Base-by-base conservation (phyloP, 768 basidiomycete species). In the Mycena sanguinolenta region DNA sequence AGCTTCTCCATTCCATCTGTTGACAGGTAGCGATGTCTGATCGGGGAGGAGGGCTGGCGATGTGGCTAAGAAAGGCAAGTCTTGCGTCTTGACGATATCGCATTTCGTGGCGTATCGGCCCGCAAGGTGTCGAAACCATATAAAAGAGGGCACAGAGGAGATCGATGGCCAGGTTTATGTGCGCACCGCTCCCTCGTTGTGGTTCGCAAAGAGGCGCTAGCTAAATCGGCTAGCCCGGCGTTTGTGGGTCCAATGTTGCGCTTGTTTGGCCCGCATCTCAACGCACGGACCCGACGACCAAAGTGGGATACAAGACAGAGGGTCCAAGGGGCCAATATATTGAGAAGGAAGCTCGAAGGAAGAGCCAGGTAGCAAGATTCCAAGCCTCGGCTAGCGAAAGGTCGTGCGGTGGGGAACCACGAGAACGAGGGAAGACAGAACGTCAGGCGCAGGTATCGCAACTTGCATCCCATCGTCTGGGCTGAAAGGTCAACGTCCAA, bases 1-100 rank as follows among this genome's bases (percentile, higher is more conserved):
- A 49, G 28, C 46, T 7, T 14, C 16, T 60, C 34, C 67, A 44
- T 55, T 58, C 19, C 52, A 50, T 65, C 58, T 44, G 13, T 21
- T 34, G 21, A n/a, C 7, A 39, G 38, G 58, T 44, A 30, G 50
- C 65, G 49, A 42, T 44, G 44, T 34, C 52, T 67, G 66, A 60
- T 67, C 59, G 50, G 66, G 50, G 44, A 30, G 34, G 57, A 23
- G 13, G 21, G 42, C 34, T 28, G 57, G 65, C 57, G 58, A 39
- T 34, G 34, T 39, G 36, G 10, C 13, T 34, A 4, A 53, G 57
- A 66, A 59, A 39, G 50, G 65, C 25, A 58, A 58, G 2, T 38
- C n/a, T 58, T 58, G 34, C 25, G 10, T 39, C 13, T 39, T 39
- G 39, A 39, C 39, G 32, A 10, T 17, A 27, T 46, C n/a, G 46